Conservation (phyloP, 1,139 yeast species). For the Trichomonascaceae sp. region DNA sequence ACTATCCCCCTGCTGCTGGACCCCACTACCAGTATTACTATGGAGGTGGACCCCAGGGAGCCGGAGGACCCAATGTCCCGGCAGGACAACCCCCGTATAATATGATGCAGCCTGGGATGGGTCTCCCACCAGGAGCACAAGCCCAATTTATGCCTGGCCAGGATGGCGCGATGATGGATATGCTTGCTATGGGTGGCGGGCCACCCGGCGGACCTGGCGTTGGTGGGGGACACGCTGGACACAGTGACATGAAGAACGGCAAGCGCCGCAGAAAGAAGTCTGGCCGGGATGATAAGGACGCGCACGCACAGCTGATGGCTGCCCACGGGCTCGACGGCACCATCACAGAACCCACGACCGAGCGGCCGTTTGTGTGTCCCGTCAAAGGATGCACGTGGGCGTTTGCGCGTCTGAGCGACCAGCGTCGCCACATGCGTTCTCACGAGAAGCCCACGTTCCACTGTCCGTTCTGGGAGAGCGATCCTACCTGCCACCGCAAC, state of each 20-base stretch:
- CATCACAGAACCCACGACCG: constrained; percentile 10
- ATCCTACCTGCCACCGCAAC: constrained; percentile 57
- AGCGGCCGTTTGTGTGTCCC: constrained; percentile 39
- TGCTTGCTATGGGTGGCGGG: too few relatives aligned
- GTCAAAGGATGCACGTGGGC: constrained; percentile 51
- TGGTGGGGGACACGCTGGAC: constrained; percentile 3
- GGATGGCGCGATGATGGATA: constrained; percentile 6
- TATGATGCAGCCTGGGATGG: constrained; percentile 1
- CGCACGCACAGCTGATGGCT: constrained; percentile 5
- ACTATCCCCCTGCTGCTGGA: too few relatives aligned
- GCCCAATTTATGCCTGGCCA: constrained; percentile 6
- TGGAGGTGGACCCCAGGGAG: constrained; percentile 1
- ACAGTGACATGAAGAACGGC: constrained; percentile 1
- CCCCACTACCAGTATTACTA: too few relatives aligned
- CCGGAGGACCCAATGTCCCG: neutral
- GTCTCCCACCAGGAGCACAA: too few relatives aligned
- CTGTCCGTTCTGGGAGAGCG: constrained; percentile 59
- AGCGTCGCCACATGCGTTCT: constrained; percentile 50
- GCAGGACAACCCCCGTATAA: neutral
- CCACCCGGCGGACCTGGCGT: too few relatives aligned
- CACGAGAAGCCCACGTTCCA: constrained; percentile 52
- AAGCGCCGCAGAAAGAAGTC: constrained; percentile 1
- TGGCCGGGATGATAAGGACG: constrained; percentile 4
- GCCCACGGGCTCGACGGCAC: constrained; percentile 10
- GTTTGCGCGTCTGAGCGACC: constrained; percentile 52